Conservation (phyloP, 345 rosid genomes). For the Toxicodendron radicans region DNA sequence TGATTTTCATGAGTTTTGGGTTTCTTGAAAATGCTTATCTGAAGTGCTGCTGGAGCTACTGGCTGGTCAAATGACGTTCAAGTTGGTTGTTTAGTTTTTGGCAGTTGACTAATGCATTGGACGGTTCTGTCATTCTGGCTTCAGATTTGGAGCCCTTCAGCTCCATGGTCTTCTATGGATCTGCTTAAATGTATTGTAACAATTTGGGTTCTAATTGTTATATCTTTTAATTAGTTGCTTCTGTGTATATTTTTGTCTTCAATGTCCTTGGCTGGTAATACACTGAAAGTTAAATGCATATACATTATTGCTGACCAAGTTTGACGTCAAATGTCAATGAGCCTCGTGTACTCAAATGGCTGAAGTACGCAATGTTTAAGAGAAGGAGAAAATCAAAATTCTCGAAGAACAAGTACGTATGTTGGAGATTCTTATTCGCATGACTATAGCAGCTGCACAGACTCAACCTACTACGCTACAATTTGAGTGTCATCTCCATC, state of each 20-base stretch:
- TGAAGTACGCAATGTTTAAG: too few species aligned
- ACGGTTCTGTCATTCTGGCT: neutral
- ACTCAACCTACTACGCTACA: too few species aligned
- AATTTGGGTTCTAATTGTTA: slow-evolving; percentile 16
- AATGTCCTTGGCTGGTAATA: too few species aligned
- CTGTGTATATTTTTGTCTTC: neutral
- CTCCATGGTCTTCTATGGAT: neutral
- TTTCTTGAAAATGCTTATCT: neutral
- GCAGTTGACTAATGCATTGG: neutral
- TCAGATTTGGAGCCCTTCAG: slow-evolving; percentile 11
- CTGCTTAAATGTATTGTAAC: slow-evolving; percentile 6
- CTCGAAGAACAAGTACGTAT: too few species aligned
- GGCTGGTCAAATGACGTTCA: neutral
- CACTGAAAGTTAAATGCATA: too few species aligned
- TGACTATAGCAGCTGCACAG: too few species aligned
- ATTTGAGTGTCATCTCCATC: too few species aligned
- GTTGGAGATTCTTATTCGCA: too few species aligned
- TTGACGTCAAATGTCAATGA: too few species aligned
- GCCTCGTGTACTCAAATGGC: too few species aligned
- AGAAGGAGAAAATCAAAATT: too few species aligned
- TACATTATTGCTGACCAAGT: too few species aligned
- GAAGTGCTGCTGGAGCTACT: neutral
- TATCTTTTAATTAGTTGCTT: slow-evolving; percentile 6
- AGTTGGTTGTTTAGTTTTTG: slow-evolving; percentile 11
- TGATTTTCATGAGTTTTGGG: slow-evolving; percentile 4